Conservation (phyloP, 2,329 filamentous ascomycete species). For the Herpomyces periplanetae region DNA sequence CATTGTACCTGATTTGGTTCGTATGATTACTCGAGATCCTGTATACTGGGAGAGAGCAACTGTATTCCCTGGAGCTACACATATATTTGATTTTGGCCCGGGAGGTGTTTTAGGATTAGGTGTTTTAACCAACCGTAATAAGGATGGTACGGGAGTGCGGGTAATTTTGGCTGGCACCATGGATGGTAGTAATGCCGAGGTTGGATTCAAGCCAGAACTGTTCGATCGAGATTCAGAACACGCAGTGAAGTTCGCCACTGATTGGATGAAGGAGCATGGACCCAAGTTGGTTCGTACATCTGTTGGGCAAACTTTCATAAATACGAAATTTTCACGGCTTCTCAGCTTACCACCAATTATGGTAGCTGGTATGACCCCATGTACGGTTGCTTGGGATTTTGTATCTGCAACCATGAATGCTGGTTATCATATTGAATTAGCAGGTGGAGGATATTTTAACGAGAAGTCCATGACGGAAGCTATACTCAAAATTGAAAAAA, state of each 20-base stretch:
- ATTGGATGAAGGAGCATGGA: conserved; percentile 92
- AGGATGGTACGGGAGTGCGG: conserved; percentile 84
- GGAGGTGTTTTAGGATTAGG: conserved; percentile 87
- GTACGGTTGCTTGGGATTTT: conserved; percentile 62
- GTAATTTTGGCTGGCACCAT: conserved; percentile 84
- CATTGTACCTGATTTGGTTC: conserved; percentile 47
- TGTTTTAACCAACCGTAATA: conserved; percentile 86
- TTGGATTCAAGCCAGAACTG: conserved; percentile 88
- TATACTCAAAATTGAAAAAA: conserved; percentile 42
- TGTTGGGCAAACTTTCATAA: conserved; percentile 53
- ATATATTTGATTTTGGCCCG: conserved; percentile 82
- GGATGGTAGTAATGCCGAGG: conserved; percentile 50
- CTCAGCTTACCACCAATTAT: conserved; percentile 52
- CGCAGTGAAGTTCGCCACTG: conserved; percentile 66
- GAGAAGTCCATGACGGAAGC: conserved; percentile 46
- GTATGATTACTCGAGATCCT: conserved; percentile 69
- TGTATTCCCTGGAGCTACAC: conserved; percentile 53
- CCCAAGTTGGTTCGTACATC: conserved; percentile 71
- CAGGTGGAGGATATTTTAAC: conserved; percentile 58
- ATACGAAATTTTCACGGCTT: conserved; percentile 76
- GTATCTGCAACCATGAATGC: conserved; percentile 73
- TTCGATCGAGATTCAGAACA: conserved; percentile 87
- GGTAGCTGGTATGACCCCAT: conserved; percentile 75
- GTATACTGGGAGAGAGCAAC: conserved; percentile 93
- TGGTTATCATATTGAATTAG: conserved; percentile 71